Base-by-base conservation (phyloP, 345 rosid genomes). In the Combretum micranthum region DNA sequence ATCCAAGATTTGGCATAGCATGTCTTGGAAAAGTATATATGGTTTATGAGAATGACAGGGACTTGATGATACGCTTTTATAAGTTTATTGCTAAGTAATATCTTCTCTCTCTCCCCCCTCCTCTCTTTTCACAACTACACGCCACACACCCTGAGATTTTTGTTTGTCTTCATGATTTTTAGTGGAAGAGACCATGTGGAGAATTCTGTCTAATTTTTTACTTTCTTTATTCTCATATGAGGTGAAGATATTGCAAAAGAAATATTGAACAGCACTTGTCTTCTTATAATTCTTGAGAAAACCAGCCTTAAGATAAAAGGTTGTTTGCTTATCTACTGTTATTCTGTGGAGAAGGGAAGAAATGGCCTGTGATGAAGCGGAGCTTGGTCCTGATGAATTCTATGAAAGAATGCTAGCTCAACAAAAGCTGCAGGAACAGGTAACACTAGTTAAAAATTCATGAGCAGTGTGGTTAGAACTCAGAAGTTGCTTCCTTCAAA, bases 281-380 rank as follows among this genome's bases (percentile, higher is more conserved):
- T 32, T 32, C 39, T 4, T 1, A 11, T 37, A 37, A 3, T 54
- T 54, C 4, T 15, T 37, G 13, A 54, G 4, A 26, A 21, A 42
- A 26, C 42, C 15, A 13, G 37, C 42, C 57, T 17, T 26, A 20
- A 37, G 57, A 54, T 4, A 15, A 37, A 37, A 54, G 42, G 22
- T 42, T 54, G 22, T 17, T 37, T 37, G 11, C 42, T 44, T 14
- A 51, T 7, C 19, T 26, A 20, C 46, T 1, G 20, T 42, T 46
- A 52, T 58, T 47, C 47, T 44, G 42, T 55, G 25, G 57, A 26
- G 43, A 63, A 87, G 90, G 57, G 98, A 85, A 64, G 94, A 83
- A 73, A 66, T 75, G 60, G 90, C 72, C 49, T 87, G 94, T 68
- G 91, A 82, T 60, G 96, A 87, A 81, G 94, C 97, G 42, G 94